Conservation (phyloP, 306 rosid species). For the Gillenia trifoliata region DNA sequence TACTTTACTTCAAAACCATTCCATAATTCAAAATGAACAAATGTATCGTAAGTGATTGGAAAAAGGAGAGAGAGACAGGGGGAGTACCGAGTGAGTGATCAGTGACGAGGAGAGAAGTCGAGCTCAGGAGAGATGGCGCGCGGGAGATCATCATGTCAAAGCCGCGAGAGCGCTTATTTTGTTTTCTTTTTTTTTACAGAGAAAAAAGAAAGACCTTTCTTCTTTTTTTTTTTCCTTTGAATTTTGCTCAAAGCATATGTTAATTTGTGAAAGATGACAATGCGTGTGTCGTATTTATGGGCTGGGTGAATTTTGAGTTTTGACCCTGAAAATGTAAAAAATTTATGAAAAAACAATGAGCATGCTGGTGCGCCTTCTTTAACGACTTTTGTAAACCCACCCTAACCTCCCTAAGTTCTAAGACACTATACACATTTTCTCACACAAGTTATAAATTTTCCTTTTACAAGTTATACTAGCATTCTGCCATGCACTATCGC, state of each 20-base stretch:
- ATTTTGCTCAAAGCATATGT: neutral
- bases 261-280: neutral
- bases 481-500: no score
- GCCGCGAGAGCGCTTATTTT: constrained; percentile 78
- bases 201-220: neutral
- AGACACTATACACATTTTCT: neutral
- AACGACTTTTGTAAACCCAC: neutral
- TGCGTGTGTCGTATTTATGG: no score
- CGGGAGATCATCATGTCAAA: constrained; percentile 65
- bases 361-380: neutral
- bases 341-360: no score
- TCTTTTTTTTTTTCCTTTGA: neutral
- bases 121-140: constrained; percentile 39
- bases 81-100: constrained; percentile 56
- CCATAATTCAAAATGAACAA: neutral
- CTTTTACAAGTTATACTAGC: no score
- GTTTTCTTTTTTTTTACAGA: neutral
- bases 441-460: no score
- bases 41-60: neutral
- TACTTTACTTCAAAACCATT: neutral
- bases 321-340: no score
- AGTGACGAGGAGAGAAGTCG: constrained; percentile 54
- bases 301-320: no score
- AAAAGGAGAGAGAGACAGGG: neutral
- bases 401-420: neutral